Evolutionary conservation across 2,329 filamentous ascomycete species (phyloP), one percentile per base, ranked within the genome.

Genomic region (Aureobasidium uvarum): DNA sequence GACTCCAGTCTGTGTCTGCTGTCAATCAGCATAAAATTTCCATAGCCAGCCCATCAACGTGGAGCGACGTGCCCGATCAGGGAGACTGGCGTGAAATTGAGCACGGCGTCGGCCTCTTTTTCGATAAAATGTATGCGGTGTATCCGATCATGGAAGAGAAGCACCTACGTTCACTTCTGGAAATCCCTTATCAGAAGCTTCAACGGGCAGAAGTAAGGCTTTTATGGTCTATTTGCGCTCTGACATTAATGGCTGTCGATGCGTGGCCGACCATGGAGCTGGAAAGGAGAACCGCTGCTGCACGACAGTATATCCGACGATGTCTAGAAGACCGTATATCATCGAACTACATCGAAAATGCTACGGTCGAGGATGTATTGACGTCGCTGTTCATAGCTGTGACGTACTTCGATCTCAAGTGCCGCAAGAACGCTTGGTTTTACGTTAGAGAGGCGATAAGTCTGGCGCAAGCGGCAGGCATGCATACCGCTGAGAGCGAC

Each of bases 401-500:
- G 10, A 66, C 68, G 1, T 67, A 67, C 23, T 69, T 69, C 48
- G 68, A 69, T 43, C 60, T 69, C 18, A 69, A 68, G 48, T 62
- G 66, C n/a, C 63, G 68, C 43, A 68, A 68, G 18, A 67, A 62
- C 25, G 56, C 67, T 5, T 68, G 68, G 66, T 68, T 69, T 31
- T 67, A 68, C 51, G 52, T 69, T 7, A 66, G 67, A 23, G 68
- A 69, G 62, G 67, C 68, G 2, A 69, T 69, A n/a, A 65, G 65
- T 7, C 43, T 67, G 14, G 56, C 67, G 10, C 65, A 67, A 16
- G 39, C 60, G 3, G 59, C 51, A 4, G 55, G 46, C 1, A 45
- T 68, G 33, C 55, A 46, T 4, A 48, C 55, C 13, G 36, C 18
- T 10, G 43, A 16, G 5, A 5, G 14, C 10, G 13, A 36, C 28